Evolutionary conservation across 2,329 filamentous ascomycete species (phyloP), one percentile per base, ranked within the genome.

Genomic region (Fusarium abutilonis): DNA sequence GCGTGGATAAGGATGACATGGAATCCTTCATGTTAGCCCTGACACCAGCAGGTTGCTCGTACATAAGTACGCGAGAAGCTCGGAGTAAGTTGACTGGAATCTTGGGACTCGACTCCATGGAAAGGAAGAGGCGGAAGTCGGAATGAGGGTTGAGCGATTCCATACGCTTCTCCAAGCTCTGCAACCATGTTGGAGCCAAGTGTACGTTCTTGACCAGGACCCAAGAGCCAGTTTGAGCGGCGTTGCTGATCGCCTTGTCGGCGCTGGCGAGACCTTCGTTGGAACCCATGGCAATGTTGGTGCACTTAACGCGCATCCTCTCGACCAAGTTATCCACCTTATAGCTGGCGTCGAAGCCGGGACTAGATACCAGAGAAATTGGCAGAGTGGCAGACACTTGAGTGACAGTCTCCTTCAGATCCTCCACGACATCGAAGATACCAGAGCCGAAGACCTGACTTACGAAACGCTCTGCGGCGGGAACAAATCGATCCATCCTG

Each of bases 151-250:
- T 97, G 72, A 99, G 89, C 10, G 92, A 92, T 68, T 97, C 93
- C 79, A 99, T 91, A 40, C 94, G 89, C 83, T 99, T 99, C 81
- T 99, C 94, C 14, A 99, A 84, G 71, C 93, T 97, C 77, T 98
- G 94, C 29, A 99, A 82, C 96, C 96, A 99, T 11, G 92, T 92
- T 2, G 95, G 93, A 28, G 94, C 93, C 61, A 99, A 84, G 77
- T 99, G 95, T 17, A 99, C 95, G 80, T 99, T 99, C 86, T 99
- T 99, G 83, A 99, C 89, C 60, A 99, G 84, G 9, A 99, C 96
- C 95, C 95, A 99, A 23, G 89, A 92, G 66, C 95, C 95, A 14
- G 89, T 90, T 54, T 96, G 92, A 6, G 95, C 94, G 9, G 95
- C 95, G 70, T 93, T 92, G 77, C 87, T 91, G 72, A 99, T 93